phyloP scores from a whole-genome alignment of 768 basidiomycete species.

The Kwoniella bestiolae region DNA sequence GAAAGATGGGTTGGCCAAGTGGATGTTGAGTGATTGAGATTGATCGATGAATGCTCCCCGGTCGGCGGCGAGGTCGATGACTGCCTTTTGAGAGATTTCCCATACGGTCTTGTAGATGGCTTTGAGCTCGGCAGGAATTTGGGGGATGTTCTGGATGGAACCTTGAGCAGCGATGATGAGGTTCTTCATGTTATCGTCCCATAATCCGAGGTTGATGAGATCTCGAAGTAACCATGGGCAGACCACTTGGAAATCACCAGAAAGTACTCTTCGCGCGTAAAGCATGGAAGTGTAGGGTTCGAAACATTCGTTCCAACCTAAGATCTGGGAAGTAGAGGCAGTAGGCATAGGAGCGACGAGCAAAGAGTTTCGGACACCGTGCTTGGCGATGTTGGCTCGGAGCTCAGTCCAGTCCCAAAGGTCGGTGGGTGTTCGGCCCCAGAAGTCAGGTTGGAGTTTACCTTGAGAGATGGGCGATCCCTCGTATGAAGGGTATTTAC shows the following conservation, averaged over 20 bases:
- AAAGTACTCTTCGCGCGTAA: constrained; percentile 97
- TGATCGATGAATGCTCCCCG: constrained; percentile 98
- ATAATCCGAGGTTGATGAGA: constrained; percentile 89
- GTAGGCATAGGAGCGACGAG: constrained; percentile 98
- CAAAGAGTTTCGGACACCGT: constrained; percentile 87
- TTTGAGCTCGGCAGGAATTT: constrained; percentile 87
- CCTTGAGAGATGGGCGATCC: constrained; percentile 91
- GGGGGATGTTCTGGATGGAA: constrained; percentile 75
- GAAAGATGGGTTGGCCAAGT: constrained; percentile 82
- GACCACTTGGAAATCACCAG: constrained; percentile 98
- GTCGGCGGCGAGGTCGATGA: constrained; percentile 97
- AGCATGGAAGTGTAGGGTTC: constrained; percentile 99
- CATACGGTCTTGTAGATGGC: constrained; percentile 99
- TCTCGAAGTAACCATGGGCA: constrained; percentile 99
- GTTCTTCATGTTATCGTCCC: constrained; percentile 99
- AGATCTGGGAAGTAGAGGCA: constrained; percentile 95
- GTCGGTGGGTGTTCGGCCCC: constrained; percentile 84
- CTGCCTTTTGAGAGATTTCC: constrained; percentile 98
- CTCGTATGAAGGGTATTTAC: constrained; percentile 83
- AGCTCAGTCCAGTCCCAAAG: constrained; percentile 93
- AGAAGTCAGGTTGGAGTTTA: constrained; percentile 89
- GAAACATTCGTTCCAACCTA: constrained; percentile 98
- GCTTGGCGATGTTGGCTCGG: constrained; percentile 80
- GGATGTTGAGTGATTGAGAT: constrained; percentile 88
- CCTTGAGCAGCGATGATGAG: constrained; percentile 96